phyloP scores from a whole-genome alignment of 345 rosid species.

The Garcia nutans region DNA sequence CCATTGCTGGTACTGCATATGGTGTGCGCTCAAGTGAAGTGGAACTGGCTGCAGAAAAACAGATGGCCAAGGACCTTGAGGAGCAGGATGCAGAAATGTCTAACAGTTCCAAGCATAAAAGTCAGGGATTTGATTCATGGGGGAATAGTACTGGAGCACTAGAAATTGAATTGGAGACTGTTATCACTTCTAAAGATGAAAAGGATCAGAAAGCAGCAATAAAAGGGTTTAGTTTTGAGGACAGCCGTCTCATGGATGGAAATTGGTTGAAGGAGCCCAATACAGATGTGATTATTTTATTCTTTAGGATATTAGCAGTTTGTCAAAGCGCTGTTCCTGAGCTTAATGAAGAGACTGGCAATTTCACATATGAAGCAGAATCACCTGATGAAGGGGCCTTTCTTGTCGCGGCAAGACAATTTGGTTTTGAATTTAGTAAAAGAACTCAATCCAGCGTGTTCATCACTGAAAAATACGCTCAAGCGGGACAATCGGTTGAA shows the following conservation, averaged over 20 bases:
- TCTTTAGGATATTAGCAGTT: constrained; percentile 76
- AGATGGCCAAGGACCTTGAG: constrained; percentile 77
- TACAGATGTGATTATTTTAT: constrained; percentile 52
- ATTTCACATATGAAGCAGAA: constrained; percentile 79
- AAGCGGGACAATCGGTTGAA: constrained; percentile 55
- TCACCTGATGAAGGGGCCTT: constrained; percentile 97
- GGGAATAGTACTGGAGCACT: constrained; percentile 35
- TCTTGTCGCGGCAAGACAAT: constrained; percentile 93
- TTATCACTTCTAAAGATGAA: constrained; percentile 45
- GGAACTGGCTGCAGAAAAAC: constrained; percentile 85
- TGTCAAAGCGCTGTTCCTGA: constrained; percentile 99
- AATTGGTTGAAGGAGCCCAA: constrained; percentile 79
- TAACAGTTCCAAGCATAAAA: constrained; percentile 34
- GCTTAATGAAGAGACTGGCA: constrained; percentile 70
- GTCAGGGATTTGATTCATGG: constrained; percentile 36
- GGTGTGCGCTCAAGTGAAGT: constrained; percentile 77
- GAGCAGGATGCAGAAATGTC: constrained; percentile 50
- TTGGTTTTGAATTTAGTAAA: constrained; percentile 86
- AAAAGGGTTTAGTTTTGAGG: constrained; percentile 90
- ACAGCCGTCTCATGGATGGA: constrained; percentile 70
- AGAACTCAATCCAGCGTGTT: constrained; percentile 87
- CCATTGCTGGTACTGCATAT: constrained; percentile 81
- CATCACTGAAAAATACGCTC: constrained; percentile 54
- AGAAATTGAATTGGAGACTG: constrained; percentile 79
- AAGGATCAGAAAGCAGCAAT: constrained; percentile 44